Conservation (phyloP, 106 monocot species). For the Dendrobium nobile region DNA sequence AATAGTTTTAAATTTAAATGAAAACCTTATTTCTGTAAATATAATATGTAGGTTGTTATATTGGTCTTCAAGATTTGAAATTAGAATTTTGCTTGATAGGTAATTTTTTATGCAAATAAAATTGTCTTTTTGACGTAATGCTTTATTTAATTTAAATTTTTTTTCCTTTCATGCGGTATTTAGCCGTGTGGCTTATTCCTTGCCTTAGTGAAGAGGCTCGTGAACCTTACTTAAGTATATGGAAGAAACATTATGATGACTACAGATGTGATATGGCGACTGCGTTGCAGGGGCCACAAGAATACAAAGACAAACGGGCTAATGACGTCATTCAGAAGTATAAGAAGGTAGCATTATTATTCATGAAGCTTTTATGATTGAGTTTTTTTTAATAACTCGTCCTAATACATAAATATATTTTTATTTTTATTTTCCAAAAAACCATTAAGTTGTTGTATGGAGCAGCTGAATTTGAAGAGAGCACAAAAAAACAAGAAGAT, state of each 20-base stretch:
- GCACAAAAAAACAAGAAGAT: slow-evolving; percentile 13
- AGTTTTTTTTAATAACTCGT: not conserved
- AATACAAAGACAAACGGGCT: slow-evolving; percentile 18
- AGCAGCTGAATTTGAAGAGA: slow-evolving; percentile 36
- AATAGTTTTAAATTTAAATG: no score
- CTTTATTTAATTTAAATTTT: not conserved
- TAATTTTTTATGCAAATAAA: no score
- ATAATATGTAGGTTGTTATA: no score
- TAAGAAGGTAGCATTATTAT: slow-evolving; percentile 23
- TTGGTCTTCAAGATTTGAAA: no score
- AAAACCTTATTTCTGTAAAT: no score
- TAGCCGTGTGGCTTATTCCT: slow-evolving; percentile 42
- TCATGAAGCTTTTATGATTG: not conserved
- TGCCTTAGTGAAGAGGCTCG: slow-evolving; percentile 29
- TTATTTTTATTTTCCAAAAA: not conserved
- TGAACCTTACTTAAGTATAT: slow-evolving; percentile 9
- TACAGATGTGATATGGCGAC: slow-evolving; percentile 28
- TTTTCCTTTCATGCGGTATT: not conserved
- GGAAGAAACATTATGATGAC: slow-evolving; percentile 25
- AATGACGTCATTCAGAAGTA: slow-evolving; percentile 34
- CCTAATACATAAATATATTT: not conserved
- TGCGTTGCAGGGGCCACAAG: slow-evolving; percentile 7
- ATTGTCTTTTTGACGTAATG: no score
- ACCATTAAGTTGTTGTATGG: slow-evolving; percentile 43
- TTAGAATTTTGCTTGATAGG: no score